Conservation (phyloP, 371 early-diverging fungal genomes). For the Mycotypha africana region DNA sequence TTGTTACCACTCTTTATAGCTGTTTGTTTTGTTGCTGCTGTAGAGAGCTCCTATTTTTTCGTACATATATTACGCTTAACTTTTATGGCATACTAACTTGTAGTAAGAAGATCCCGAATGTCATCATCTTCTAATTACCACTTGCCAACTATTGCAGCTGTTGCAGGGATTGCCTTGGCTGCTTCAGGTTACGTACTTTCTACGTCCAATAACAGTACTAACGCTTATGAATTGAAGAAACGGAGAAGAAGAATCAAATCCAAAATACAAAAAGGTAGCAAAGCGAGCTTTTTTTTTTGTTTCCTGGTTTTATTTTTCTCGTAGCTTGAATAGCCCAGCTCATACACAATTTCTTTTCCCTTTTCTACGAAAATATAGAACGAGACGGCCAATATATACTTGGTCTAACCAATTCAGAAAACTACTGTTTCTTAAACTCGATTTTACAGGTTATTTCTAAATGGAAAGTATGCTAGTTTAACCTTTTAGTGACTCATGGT, state of each 20-base stretch:
- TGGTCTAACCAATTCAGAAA: constrained; percentile 81
- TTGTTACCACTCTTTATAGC: no score
- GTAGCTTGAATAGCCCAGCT: background rate
- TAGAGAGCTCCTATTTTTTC: no score
- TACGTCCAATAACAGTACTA: constrained; percentile 17
- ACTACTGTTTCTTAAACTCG: constrained; percentile 87
- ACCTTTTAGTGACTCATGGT: no score
- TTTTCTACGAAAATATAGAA: constrained; percentile 18
- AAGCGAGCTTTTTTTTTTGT: no score
- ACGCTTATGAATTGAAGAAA: constrained; percentile 27
- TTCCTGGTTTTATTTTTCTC: no score
- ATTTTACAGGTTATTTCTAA: constrained; percentile 80
- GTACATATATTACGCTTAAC: no score
- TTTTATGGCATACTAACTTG: no score
- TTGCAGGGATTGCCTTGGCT: constrained; percentile 44
- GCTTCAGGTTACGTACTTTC: constrained; percentile 39
- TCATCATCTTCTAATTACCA: constrained; percentile 45
- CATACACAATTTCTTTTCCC: no score
- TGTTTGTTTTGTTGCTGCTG: background rate
- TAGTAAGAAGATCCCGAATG: no score
- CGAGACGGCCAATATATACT: constrained; percentile 43
- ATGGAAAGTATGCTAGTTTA: no score
- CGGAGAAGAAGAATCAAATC: constrained; percentile 36
- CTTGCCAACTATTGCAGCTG: constrained; percentile 42
- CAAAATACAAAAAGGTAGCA: constrained; percentile 34